These are phyloP conservation scores for Cryptosporidium sp. DNA, from an alignment of 169 alveolate species.

Conservation along the genomic window DNA sequence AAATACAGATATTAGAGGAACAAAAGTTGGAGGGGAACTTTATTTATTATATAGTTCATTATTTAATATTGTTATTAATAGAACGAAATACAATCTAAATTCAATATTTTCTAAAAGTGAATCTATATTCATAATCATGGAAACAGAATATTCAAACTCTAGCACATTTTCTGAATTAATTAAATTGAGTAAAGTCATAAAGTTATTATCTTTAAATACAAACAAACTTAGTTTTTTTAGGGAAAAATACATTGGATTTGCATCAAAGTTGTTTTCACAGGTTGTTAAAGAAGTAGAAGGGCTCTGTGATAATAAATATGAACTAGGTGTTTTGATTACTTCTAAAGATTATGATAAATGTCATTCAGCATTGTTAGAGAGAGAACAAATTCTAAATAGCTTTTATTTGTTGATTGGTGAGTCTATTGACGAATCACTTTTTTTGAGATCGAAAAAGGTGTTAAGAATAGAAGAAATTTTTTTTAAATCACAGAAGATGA, in stretches of 20 bases:
- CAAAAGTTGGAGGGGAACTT: conserved; percentile 22
- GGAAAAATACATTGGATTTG: neutral
- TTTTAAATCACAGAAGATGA: conserved; percentile 31
- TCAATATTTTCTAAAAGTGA: conserved; percentile 18
- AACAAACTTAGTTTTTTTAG: neutral
- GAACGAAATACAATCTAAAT: neutral
- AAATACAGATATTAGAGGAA: neutral
- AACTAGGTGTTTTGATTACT: neutral
- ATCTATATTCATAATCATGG: neutral
- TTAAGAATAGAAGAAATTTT: conserved; percentile 31
- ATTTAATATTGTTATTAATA: neutral
- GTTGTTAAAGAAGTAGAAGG: neutral
- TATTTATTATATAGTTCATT: conserved; percentile 12
- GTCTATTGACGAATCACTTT: neutral
- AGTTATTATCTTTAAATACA: neutral
- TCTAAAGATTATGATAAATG: conserved; percentile 52
- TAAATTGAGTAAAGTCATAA: conserved; percentile 5
- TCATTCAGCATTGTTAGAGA: neutral
- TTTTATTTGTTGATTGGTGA: conserved; percentile 13
- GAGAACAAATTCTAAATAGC: conserved; percentile 47
- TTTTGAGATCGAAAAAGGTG: neutral
- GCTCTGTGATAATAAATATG: neutral
- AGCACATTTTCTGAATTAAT: neutral
- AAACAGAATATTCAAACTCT: neutral
- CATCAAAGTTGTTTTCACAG: neutral